Percentiles rank a stretch among this genome's conserved stretches.
Conservation (phyloP, 805 yeast genomes). For the Kodamaea kaohsiungensis region DNA sequence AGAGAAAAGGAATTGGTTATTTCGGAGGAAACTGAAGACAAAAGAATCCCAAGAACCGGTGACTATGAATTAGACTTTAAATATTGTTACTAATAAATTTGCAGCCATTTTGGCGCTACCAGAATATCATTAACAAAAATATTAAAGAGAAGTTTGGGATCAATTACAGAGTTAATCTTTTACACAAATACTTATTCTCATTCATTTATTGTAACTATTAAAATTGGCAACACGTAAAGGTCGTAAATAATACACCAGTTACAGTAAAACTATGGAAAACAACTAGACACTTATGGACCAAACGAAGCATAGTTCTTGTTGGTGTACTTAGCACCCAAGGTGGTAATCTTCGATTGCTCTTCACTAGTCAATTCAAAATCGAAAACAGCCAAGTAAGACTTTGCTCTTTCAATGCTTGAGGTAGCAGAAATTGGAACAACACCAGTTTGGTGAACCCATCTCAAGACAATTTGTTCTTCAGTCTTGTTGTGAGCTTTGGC, state of each 20-base stretch:
- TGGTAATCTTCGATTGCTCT: constrained; percentile 18
- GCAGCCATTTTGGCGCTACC: constrained; percentile 1
- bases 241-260: no score
- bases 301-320: no score
- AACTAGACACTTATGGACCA: no score
- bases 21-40: constrained; percentile 21
- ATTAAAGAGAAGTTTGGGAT: no score
- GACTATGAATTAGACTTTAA: constrained; percentile 23
- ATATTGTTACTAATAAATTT: constrained; percentile 15
- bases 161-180: no score
- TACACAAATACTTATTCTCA: no score
- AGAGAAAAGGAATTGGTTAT: constrained; percentile 14
- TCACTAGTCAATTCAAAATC: constrained; percentile 20
- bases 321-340: constrained; percentile 15
- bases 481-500: constrained; percentile 38
- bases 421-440: constrained; percentile 31
- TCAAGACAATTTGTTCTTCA: constrained; percentile 43
- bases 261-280: no score
- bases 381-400: constrained; percentile 31
- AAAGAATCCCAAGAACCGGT: constrained; percentile 19
- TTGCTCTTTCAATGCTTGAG: constrained; percentile 41
- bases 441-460: constrained; percentile 44
- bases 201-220: neutral
- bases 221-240: neutral
- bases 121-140: neutral